Base-by-base conservation (phyloP, 768 basidiomycete genomes). In the Hebeloma cylindrosporum region DNA sequence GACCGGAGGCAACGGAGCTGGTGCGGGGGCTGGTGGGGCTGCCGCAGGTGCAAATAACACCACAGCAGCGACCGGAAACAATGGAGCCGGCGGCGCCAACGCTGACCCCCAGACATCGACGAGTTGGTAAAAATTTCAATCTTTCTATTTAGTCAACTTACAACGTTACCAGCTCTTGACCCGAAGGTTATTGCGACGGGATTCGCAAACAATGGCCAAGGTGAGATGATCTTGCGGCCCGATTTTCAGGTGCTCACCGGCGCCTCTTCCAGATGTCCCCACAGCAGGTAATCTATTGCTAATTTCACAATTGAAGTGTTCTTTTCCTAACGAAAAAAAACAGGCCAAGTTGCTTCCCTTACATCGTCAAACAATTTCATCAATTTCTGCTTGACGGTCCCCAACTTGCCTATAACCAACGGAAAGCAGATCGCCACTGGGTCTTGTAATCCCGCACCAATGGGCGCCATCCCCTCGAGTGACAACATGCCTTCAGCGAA, bases 311-410 rank as follows among this genome's bases (percentile, higher is more conserved):
- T n/a, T n/a, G n/a, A n/a, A n/a, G n/a, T n/a, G n/a, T n/a, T n/a
- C n/a, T n/a, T n/a, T n/a, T n/a, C n/a, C n/a, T n/a, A n/a, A n/a
- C n/a, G n/a, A n/a, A n/a, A n/a, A n/a, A n/a, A n/a, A n/a, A n/a
- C n/a, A n/a, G 77, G 78, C 32, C 78, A 80, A 60, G 74, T 75
- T 47, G 69, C 76, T 7, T 80, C 77, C 2, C 60, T 74, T 36
- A 78, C 78, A 1, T 78, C 77, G 18, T 66, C 63, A 18, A 82
- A 85, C 67, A 84, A 84, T 68, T 85, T 79, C 59, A 77, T 79
- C 68, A 78, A 79, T 69, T 75, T 74, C 57, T 82, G 78, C 56
- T 58, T 69, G 42, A 73, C 70, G n/a, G 64, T 67, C 4, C 67
- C 73, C 41, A 63, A 74, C 45, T 63, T 73, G 30, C 74, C 76